Evolutionary conservation across 2,329 filamentous ascomycete species (phyloP), one percentile per base, ranked within the genome.

Genomic region (Fusarium bulbicola): DNA sequence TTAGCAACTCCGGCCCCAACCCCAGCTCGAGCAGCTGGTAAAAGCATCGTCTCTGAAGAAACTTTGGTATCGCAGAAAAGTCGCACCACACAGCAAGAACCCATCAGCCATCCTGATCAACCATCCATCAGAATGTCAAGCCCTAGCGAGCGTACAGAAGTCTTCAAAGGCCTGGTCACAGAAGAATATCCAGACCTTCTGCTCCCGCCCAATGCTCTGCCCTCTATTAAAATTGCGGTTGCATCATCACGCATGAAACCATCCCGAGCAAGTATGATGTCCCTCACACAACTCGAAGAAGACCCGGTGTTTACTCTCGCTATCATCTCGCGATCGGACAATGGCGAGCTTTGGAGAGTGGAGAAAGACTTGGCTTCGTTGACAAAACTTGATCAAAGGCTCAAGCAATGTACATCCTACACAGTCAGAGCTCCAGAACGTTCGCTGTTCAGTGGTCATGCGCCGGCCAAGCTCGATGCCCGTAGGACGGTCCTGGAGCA

Each of bases 161-260:
- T 97, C 28, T 97, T 91, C 80, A 92, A 87, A 76, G 94, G 94
- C 2, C 87, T 98, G 28, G 87, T 94, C 10, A 94, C 92, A 0
- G 94, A 97, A 1, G 93, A 97, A 73, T 95, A 95, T 79, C 95
- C 95, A 2, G 93, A 94, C 70, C 87, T 98, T 13, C 84, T 98
- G 28, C 86, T 99, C 5, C 91, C 95, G 15, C 95, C 96, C 0
- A 97, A 97, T 80, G 95, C 95, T 11, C 86, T 99, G 13, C 93
- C 94, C 7, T 94, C 93, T 3, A 92, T 99, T 63, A 90, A 93
- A 72, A 91, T 98, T 53, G 93, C 90, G 80, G 95, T 98, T 8
- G 94, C 95, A 7, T 98, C 96, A 9, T 98, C 96, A 28, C 91
- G 96, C n/a, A 91, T 99, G 86, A 95, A 94, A 79, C 96, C 95